Conservation (phyloP, 2,329 filamentous ascomycete genomes). For the Fusarium nurragi region DNA sequence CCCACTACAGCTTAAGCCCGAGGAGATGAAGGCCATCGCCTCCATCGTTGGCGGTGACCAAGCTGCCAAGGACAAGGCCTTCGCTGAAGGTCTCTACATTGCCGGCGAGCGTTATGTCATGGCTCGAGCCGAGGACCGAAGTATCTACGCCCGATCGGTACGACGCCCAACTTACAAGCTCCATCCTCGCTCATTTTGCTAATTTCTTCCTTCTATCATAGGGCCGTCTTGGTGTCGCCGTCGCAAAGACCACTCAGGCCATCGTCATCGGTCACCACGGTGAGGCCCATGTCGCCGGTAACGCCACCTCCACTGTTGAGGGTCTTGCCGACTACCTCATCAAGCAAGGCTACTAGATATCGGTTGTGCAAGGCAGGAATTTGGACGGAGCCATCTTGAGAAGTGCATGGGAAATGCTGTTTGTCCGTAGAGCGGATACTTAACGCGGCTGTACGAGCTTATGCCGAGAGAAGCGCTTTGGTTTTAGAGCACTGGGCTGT, state of each 20-base stretch:
- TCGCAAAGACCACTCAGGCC: conserved; percentile 88
- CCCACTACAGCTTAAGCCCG: conserved; percentile 50
- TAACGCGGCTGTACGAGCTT: conserved; percentile 35
- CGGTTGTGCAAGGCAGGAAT: conserved; percentile 1
- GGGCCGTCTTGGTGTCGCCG: conserved; percentile 81
- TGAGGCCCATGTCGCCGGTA: conserved; percentile 76
- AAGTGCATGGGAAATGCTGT: conserved; percentile 28
- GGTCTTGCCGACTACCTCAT: conserved; percentile 88
- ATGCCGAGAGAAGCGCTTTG: conserved; percentile 40
- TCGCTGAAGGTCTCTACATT: conserved; percentile 78
- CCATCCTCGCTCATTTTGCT: neutral
- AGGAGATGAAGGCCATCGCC: conserved; percentile 68
- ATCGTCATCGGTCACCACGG: conserved; percentile 89
- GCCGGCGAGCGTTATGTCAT: conserved; percentile 81
- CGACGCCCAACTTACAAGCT: conserved; percentile 33
- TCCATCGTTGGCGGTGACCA: conserved; percentile 59
- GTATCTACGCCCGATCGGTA: conserved; percentile 89
- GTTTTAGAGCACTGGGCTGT: conserved; percentile 38
- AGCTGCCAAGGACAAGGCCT: conserved; percentile 70
- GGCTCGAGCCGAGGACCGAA: conserved; percentile 78
- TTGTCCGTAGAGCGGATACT: conserved; percentile 31
- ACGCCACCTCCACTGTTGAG: conserved; percentile 81
- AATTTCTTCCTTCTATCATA: conserved; percentile 39
- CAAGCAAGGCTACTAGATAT: conserved; percentile 75
- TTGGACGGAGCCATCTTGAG: conserved; percentile 17